Percentiles rank a stretch among this genome's conserved stretches.
Conservation (phyloP, 1,284 basidiomycete genomes). For the Heterobasidion occidentale region DNA sequence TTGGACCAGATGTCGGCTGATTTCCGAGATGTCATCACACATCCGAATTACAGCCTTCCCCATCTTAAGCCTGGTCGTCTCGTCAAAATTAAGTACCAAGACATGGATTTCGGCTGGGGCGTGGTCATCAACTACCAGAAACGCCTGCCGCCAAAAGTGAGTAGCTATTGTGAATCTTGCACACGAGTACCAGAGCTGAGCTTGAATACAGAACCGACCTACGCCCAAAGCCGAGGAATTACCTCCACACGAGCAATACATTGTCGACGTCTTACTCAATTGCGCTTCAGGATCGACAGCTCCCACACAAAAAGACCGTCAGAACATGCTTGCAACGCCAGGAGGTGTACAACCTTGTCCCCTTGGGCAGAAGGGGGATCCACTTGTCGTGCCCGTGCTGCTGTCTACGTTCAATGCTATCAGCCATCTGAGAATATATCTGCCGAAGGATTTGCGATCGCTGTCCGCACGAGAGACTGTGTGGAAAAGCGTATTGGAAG, state of each 20-base stretch:
- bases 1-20: slow-evolving; percentile 85
- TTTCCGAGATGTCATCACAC: slow-evolving; percentile 88
- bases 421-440: slow-evolving; percentile 79
- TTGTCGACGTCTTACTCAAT: slow-evolving; percentile 90
- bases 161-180: slow-evolving; percentile 7
- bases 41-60: slow-evolving; percentile 89
- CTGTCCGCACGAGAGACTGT: slow-evolving; percentile 73
- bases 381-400: slow-evolving; percentile 85
- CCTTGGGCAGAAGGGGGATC: slow-evolving; percentile 65
- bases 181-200: background rate
- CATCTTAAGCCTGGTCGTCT: slow-evolving; percentile 92
- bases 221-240: slow-evolving; percentile 57
- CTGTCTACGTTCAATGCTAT: slow-evolving; percentile 84
- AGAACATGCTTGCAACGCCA: slow-evolving; percentile 46
- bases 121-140: slow-evolving; percentile 91
- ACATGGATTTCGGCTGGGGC: slow-evolving; percentile 95
- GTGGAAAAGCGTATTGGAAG: slow-evolving; percentile 88
- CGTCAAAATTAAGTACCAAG: slow-evolving; percentile 82
- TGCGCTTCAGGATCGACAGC: slow-evolving; percentile 63
- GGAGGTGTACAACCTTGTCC: slow-evolving; percentile 70
- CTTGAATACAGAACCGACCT: slow-evolving; percentile 38
- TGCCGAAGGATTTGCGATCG: slow-evolving; percentile 86
- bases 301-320: slow-evolving; percentile 46
- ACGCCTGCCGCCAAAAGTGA: slow-evolving; percentile 65
- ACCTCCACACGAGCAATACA: slow-evolving; percentile 84